Evolutionary conservation across 768 basidiomycete species (phyloP), one percentile per base, ranked within the genome.

Genomic region (Chalciporus piperatus): DNA sequence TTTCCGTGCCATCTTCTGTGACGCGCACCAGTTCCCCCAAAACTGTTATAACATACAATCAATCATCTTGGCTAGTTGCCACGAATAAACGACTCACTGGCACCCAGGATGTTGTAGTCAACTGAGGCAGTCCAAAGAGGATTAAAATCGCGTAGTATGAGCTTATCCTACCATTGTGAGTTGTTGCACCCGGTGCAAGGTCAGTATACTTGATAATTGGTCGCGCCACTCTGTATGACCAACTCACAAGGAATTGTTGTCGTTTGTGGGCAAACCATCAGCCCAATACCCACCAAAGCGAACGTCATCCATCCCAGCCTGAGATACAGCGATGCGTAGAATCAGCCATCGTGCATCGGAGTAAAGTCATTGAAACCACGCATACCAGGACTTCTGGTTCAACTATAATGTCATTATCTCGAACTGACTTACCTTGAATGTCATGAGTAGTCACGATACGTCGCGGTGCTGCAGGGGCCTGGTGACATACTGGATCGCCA

Each of bases 391-490:
- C 70, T 57, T 61, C 38, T 17, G 55, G 33, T 9, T 57, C 45
- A 19, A 67, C 35, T n/a, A 47, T 39, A 8, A 48, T 57, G 54
- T 81, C 73, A 57, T 59, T 73, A 52, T 73, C 62, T 23, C 81
- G 70, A 17, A 69, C 55, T 7, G 75, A 74, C 8, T 67, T 59
- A 6, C 80, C 82, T 32, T 70, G 58, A 7, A 56, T 57, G 54
- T 76, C 63, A 60, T 83, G 81, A 14, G 71, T 58, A 40, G 81
- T 81, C 13, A 85, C 77, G 50, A 83, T 71, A 32, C 80, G 77
- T 41, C 76, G 77, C 23, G 80, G 48, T 35, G 67, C 65, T 22
- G 74, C 73, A 19, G 74, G 71, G 48, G 51, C 17, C n/a, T n/a
- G 44, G 16, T 3, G 14, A 20, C 49, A 41, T 33, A 28, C 28